Evolutionary conservation across 108 stramenopile genomes (phyloP).

Genomic region (Chaetoceros tenuissimus): DNA sequence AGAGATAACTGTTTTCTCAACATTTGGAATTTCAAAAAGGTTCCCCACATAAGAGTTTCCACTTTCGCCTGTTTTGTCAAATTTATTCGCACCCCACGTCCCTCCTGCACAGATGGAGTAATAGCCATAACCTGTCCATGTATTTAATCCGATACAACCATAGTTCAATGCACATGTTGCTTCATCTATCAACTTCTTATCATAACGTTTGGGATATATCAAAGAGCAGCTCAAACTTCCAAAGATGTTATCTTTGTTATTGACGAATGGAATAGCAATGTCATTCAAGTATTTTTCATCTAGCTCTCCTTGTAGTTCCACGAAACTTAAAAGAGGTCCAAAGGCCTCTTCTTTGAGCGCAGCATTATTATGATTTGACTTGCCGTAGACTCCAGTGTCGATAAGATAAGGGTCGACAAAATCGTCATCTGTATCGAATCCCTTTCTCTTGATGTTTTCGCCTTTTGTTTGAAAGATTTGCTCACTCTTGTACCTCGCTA

Average conservation of each 20-base stretch:
- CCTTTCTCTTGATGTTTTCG: background rate
- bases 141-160: background rate
- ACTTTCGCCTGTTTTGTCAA: background rate
- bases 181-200: background rate
- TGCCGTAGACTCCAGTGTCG: slow-evolving; percentile 15
- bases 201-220: background rate
- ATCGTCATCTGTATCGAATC: background rate
- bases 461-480: background rate
- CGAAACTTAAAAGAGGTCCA: slow-evolving; percentile 18
- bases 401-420: background rate
- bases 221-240: slow-evolving; percentile 21
- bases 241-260: slow-evolving; percentile 18
- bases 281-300: slow-evolving; percentile 8
- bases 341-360: slow-evolving; percentile 17
- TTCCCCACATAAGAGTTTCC: background rate
- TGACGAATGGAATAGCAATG: slow-evolving; percentile 17
- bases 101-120: background rate
- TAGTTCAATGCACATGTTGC: background rate
- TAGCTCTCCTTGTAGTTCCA: slow-evolving; percentile 12
- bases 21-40: background rate
- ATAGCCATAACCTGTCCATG: background rate
- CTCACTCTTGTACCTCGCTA: background rate
- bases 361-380: slow-evolving; percentile 9
- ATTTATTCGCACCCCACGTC: background rate
- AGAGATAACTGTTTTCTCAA: background rate